Percentiles rank a stretch among this genome's conserved stretches.
Evolutionary conservation across 2,329 filamentous ascomycete genomes (phyloP).

Genomic region (Cytospora mali): DNA sequence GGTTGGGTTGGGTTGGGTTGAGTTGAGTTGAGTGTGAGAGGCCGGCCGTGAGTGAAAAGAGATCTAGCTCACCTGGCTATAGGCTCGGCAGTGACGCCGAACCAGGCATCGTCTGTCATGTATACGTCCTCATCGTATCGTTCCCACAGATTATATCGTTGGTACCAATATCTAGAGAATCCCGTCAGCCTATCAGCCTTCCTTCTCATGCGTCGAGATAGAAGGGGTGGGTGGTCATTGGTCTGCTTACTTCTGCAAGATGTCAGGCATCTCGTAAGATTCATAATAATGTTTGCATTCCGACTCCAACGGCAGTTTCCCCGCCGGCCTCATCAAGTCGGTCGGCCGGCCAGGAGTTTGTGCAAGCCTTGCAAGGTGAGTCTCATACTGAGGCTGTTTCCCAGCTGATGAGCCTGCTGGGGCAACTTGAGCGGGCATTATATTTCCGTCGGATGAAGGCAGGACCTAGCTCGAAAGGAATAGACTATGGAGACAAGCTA

Average conservation of each 20-base stretch:
- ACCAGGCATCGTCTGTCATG: conserved; percentile 95
- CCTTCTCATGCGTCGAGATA: not conserved
- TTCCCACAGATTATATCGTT: conserved; percentile 85
- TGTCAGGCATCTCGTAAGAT: conserved; percentile 72
- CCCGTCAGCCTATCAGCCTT: conserved; percentile 13
- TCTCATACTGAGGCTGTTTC: not conserved
- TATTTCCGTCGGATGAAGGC: not conserved
- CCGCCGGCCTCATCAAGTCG: conserved; percentile 45
- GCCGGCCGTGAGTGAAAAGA: too few species aligned
- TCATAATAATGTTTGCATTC: conserved; percentile 76
- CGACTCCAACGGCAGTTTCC: conserved; percentile 56
- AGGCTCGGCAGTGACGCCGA: conserved; percentile 91
- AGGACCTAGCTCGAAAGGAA: not conserved
- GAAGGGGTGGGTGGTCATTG: not conserved
- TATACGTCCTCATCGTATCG: conserved; percentile 84
- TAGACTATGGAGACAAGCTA: not conserved
- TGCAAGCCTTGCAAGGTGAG: conserved; percentile 1
- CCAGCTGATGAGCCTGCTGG: not conserved
- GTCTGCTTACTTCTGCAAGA: conserved; percentile 75
- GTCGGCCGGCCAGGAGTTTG: not conserved
- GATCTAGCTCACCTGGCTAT: conserved; percentile 73
- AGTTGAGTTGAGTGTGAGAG: not conserved
- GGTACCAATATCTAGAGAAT: conserved; percentile 76
- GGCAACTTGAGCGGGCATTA: not conserved
- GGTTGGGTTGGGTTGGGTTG: too few species aligned